phyloP scores from a whole-genome alignment of 192 early-diverging fungal species.

The Neocallimastix lanati region DNA sequence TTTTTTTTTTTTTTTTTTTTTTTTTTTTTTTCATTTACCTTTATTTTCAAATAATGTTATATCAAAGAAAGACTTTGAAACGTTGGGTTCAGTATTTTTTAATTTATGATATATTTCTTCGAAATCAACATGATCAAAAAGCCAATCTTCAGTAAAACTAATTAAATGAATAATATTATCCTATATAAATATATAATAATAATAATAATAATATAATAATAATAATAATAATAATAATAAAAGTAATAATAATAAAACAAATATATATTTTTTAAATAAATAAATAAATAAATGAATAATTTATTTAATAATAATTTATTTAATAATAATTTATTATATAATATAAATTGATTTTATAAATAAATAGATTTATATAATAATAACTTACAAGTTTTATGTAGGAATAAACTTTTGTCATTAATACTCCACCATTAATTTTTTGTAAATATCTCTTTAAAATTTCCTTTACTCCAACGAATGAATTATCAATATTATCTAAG shows the following conservation, averaged over 20 bases:
- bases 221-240: too few species aligned
- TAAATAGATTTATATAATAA: too few species aligned
- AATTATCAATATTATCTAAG: neutral
- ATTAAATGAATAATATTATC: neutral
- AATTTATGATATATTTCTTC: neutral
- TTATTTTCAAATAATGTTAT: neutral
- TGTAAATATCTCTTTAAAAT: neutral
- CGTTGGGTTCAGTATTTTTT: neutral
- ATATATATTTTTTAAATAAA: too few species aligned
- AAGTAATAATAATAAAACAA: too few species aligned
- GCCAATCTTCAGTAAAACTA: neutral
- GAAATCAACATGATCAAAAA: neutral
- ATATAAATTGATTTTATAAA: too few species aligned
- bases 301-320: too few species aligned
- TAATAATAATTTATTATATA: too few species aligned
- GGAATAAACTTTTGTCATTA: neutral
- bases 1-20: too few species aligned
- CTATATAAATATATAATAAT: too few species aligned
- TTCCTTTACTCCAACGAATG: neutral
- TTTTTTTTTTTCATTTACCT: too few species aligned
- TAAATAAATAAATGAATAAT: too few species aligned
- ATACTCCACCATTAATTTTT: neutral
- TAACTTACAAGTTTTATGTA: neutral
- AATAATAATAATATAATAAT: too few species aligned
- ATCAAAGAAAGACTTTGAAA: neutral